Conservation (phyloP, 2,329 filamentous ascomycete genomes). For the Monosporascus sp. region DNA sequence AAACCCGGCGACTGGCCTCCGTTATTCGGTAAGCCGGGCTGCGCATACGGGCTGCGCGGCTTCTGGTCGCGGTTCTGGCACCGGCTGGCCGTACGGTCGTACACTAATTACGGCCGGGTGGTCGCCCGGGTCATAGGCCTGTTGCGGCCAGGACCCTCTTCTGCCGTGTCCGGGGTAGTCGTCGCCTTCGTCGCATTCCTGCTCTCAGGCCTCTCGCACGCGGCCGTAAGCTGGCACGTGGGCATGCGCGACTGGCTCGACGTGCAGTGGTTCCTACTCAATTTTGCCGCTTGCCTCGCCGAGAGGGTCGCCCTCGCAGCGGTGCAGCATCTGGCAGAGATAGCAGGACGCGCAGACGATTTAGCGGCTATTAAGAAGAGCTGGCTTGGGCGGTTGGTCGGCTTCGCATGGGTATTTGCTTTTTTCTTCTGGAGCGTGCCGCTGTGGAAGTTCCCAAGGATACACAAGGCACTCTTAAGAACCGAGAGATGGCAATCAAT, state of each 20-base stretch:
- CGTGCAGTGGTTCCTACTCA: slow-evolving; percentile 9
- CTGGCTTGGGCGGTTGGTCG: slow-evolving; percentile 4
- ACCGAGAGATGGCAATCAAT: slow-evolving; percentile 1
- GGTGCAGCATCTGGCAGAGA: background rate
- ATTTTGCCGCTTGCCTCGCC: slow-evolving; percentile 4
- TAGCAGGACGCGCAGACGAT: background rate
- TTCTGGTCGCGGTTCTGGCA: slow-evolving; percentile 8
- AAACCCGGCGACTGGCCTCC: slow-evolving; percentile 6
- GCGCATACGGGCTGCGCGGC: slow-evolving; percentile 2
- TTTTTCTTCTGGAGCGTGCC: slow-evolving; percentile 13
- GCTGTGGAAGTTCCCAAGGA: background rate
- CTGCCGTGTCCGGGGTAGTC: background rate
- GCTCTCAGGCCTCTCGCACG: slow-evolving; percentile 6
- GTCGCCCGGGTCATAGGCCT: background rate
- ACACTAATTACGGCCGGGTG: background rate
- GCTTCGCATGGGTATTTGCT: slow-evolving; percentile 5
- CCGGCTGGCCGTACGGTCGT: background rate
- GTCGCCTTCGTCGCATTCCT: slow-evolving; percentile 8
- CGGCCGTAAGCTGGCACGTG: slow-evolving; percentile 5
- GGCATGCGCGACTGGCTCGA: slow-evolving; percentile 6
- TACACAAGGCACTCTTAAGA: background rate
- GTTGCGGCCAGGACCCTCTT: background rate
- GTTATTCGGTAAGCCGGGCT: slow-evolving; percentile 2
- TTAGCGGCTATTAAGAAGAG: slow-evolving; percentile 1
- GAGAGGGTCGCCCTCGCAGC: slow-evolving; percentile 2